A percentile compares a stretch with the other conserved stretches of the same genome.
Conservation (phyloP, 306 rosid genomes). For the Leucaena leucocephala region DNA sequence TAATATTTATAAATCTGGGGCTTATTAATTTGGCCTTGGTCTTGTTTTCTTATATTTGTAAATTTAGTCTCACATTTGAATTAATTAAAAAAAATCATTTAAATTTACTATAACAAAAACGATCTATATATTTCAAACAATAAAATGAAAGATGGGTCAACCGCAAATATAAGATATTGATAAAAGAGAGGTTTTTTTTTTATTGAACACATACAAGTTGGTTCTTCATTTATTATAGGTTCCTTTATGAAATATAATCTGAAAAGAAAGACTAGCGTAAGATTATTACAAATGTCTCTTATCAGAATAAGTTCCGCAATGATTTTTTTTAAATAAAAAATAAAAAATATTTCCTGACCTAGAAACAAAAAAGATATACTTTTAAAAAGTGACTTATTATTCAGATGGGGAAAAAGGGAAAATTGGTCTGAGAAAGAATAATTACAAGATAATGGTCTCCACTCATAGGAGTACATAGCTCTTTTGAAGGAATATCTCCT, state of each 20-base stretch:
- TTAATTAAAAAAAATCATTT: background rate
- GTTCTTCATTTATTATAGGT: background rate
- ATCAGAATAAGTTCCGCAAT: slow-evolving; percentile 37
- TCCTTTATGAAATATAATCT: background rate
- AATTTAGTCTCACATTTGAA: background rate
- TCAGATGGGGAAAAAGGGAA: background rate
- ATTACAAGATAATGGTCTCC: slow-evolving; percentile 28
- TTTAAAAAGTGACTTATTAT: slow-evolving; percentile 6
- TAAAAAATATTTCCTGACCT: background rate
- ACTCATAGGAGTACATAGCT: no score
- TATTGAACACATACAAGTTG: background rate
- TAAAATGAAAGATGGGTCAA: background rate
- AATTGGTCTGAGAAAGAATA: slow-evolving; percentile 23
- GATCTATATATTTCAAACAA: background rate
- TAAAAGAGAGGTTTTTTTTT: background rate
- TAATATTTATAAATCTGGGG: no score
- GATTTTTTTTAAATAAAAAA: background rate
- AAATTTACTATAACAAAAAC: background rate
- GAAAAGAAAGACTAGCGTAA: slow-evolving; percentile 16
- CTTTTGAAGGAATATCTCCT: background rate
- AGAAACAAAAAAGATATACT: background rate
- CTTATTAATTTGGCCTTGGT: background rate
- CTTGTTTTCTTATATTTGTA: background rate
- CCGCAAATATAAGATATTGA: background rate
- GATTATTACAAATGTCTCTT: slow-evolving; percentile 41